Conservation (phyloP, 1,139 yeast genomes). For the Kluyveromyces sp. region DNA sequence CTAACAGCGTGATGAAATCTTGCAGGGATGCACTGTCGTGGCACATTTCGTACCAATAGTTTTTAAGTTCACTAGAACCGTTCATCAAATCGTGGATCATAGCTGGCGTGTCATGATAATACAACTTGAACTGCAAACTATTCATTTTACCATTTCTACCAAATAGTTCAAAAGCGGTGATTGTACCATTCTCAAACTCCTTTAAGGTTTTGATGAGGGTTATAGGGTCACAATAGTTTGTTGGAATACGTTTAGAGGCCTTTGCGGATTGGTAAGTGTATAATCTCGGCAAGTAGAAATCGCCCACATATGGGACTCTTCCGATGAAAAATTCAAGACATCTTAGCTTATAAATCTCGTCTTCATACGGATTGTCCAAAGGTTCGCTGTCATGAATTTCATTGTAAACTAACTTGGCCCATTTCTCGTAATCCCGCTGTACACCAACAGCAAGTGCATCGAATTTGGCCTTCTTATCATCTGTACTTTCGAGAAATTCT, state of each 20-base stretch:
- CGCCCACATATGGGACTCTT: conserved; percentile 31
- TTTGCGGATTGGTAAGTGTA: conserved; percentile 25
- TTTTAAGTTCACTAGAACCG: conserved; percentile 13
- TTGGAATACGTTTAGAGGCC: conserved; percentile 8
- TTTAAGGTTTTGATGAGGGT: conserved; percentile 17
- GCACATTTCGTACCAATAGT: conserved; percentile 33
- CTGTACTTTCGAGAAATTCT: conserved; percentile 13
- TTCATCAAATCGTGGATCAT: conserved; percentile 21
- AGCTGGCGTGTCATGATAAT: conserved; percentile 29
- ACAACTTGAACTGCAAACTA: conserved; percentile 27
- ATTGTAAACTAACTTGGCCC: conserved; percentile 25
- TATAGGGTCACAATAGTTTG: conserved; percentile 25
- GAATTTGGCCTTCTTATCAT: conserved; percentile 12
- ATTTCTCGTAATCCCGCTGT: conserved; percentile 19
- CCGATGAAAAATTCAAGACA: conserved; percentile 30
- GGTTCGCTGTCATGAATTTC: conserved; percentile 27
- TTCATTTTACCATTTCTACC: conserved; percentile 28
- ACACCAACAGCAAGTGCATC: conserved; percentile 13
- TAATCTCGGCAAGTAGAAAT: conserved; percentile 30
- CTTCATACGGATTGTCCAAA: conserved; percentile 25
- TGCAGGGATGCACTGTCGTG: conserved; percentile 23
- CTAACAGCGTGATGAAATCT: conserved; percentile 26
- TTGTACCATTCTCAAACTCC: conserved; percentile 22
- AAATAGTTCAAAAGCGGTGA: conserved; percentile 24
- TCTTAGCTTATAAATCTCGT: conserved; percentile 28